Conservation (phyloP, 306 rosid genomes). For the Citrullus colocynthis region DNA sequence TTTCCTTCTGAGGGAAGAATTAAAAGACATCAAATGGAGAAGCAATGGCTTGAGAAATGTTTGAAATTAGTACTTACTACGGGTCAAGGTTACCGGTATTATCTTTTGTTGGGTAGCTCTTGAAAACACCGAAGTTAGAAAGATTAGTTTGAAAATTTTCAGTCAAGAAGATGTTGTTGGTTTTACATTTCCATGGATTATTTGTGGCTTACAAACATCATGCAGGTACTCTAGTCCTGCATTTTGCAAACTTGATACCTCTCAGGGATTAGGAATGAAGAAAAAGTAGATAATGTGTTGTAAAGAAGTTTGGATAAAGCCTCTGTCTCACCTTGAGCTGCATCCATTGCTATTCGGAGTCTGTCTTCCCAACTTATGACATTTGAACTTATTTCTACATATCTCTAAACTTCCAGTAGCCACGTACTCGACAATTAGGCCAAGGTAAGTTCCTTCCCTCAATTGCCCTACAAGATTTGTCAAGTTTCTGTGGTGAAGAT, state of each 20-base stretch:
- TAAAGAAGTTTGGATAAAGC: neutral
- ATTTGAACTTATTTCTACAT: neutral
- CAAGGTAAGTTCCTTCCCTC: constrained; percentile 14
- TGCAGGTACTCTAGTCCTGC: constrained; percentile 50
- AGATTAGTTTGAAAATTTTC: constrained; percentile 17
- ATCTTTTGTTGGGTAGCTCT: neutral
- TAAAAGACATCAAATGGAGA: no score
- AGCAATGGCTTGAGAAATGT: neutral
- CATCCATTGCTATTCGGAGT: constrained; percentile 23
- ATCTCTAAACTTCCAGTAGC: constrained; percentile 14
- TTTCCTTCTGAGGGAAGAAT: no score
- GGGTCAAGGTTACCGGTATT: constrained; percentile 17
- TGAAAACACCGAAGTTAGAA: constrained; percentile 24
- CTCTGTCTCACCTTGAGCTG: constrained; percentile 22
- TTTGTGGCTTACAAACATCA: constrained; percentile 31
- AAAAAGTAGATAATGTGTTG: neutral
- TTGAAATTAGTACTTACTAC: constrained; percentile 3
- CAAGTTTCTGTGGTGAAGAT: constrained; percentile 23
- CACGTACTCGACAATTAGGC: constrained; percentile 20
- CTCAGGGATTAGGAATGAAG: neutral
- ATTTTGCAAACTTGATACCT: neutral
- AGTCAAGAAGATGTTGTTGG: constrained; percentile 18
- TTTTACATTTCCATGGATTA: constrained; percentile 22
- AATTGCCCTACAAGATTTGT: constrained; percentile 23
- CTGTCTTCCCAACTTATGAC: constrained; percentile 24